phyloP scores from a whole-genome alignment of 2,329 filamentous ascomycete species.

The Alternaria panax region DNA sequence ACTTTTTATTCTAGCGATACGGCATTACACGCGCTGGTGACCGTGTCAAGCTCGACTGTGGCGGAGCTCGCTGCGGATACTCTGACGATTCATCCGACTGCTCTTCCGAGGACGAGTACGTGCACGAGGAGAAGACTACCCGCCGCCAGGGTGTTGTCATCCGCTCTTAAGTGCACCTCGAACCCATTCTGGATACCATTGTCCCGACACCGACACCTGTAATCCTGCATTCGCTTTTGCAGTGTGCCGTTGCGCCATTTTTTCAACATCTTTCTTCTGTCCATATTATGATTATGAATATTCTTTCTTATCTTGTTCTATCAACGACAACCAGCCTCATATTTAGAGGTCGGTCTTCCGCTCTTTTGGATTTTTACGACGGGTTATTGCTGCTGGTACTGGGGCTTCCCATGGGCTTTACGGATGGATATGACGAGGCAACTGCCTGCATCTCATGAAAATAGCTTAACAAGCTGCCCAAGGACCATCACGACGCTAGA shows the following conservation, averaged over 20 bases:
- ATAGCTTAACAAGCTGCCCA: slow-evolving; percentile 1
- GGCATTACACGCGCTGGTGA: slow-evolving; percentile 93
- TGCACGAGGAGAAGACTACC: slow-evolving; percentile 60
- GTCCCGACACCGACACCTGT: background rate
- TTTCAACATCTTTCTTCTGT: slow-evolving; percentile 32
- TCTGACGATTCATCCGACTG: slow-evolving; percentile 73
- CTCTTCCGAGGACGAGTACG: slow-evolving; percentile 71
- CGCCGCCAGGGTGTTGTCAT: slow-evolving; percentile 58
- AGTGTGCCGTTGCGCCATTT: slow-evolving; percentile 5
- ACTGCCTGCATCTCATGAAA: slow-evolving; percentile 2
- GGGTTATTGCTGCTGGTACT: slow-evolving; percentile 30
- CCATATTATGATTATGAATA: slow-evolving; percentile 40
- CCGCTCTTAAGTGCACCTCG: slow-evolving; percentile 35
- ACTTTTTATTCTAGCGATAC: slow-evolving; percentile 65
- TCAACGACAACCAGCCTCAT: background rate
- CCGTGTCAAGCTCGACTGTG: slow-evolving; percentile 95
- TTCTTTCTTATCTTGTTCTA: slow-evolving; percentile 16
- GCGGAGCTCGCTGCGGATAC: slow-evolving; percentile 86
- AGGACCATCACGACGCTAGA: slow-evolving; percentile 7
- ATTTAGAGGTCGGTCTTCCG: background rate
- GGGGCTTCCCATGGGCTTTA: slow-evolving; percentile 11
- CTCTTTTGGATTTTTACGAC: slow-evolving; percentile 11
- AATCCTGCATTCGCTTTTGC: slow-evolving; percentile 2
- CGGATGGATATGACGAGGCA: background rate
- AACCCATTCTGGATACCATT: slow-evolving; percentile 4